These are phyloP conservation scores for Emmonsiellopsis sp. DNA, from an alignment of 2,329 filamentous ascomycete genomes.

Conservation along the genomic window DNA sequence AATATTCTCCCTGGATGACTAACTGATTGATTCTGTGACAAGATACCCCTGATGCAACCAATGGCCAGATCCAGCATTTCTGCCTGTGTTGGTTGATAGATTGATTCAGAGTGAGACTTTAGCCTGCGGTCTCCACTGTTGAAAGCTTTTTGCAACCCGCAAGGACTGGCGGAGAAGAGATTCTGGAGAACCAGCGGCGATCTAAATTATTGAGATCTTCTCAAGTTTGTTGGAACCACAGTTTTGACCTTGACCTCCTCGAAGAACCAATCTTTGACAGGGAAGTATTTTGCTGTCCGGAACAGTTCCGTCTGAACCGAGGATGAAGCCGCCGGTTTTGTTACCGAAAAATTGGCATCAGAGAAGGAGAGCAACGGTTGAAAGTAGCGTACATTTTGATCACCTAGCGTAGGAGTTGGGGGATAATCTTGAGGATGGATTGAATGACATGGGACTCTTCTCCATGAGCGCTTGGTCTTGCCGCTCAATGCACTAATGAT, in stretches of 20 bases:
- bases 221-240: neutral
- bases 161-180: neutral
- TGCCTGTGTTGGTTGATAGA: neutral
- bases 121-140: neutral
- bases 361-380: too few relatives aligned
- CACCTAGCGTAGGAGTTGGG: too few relatives aligned
- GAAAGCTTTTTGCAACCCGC: neutral
- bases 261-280: neutral
- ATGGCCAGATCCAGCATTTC: neutral
- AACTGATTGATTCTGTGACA: neutral
- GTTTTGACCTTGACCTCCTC: neutral
- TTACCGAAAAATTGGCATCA: too few relatives aligned
- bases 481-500: too few relatives aligned
- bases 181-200: neutral
- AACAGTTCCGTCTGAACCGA: too few relatives aligned
- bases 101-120: conserved; percentile 1
- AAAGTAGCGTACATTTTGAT: too few relatives aligned
- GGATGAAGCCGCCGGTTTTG: too few relatives aligned
- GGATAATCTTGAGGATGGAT: too few relatives aligned
- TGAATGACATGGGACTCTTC: too few relatives aligned
- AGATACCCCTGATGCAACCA: neutral
- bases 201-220: neutral
- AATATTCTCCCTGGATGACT: neutral
- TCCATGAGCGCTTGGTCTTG: too few relatives aligned
- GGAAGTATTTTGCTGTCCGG: neutral